phyloP scores from a whole-genome alignment of 129 eudicot genomes.

The Silybum marianum region DNA sequence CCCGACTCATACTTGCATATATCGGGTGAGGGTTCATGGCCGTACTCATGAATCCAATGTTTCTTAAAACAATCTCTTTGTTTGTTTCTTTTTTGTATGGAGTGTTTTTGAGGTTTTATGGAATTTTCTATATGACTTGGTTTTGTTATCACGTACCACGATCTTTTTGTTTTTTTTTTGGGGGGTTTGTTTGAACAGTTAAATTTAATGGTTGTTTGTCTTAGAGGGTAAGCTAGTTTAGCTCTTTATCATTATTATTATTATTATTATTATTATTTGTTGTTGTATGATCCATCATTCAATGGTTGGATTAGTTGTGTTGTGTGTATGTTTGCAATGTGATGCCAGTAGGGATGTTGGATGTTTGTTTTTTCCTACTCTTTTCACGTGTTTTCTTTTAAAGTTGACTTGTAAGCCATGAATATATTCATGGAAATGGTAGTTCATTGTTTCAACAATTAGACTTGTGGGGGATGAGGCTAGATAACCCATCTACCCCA shows the following conservation, averaged over 20 bases:
- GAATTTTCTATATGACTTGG: not conserved
- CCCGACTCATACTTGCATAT: slow-evolving; percentile 75
- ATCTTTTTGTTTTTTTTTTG: slow-evolving; percentile 19
- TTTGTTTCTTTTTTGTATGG: not conserved
- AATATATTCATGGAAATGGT: too few species aligned
- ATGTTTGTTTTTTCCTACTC: too few species aligned
- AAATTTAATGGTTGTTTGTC: not conserved
- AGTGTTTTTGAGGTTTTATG: slow-evolving; percentile 13
- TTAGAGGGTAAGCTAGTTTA: not conserved
- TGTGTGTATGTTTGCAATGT: slow-evolving; percentile 1
- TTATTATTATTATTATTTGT: slow-evolving; percentile 7
- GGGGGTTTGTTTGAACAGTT: slow-evolving; percentile 15
- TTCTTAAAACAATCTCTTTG: slow-evolving; percentile 12
- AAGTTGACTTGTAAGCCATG: too few species aligned
- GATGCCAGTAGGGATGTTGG: not conserved
- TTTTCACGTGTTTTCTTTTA: too few species aligned
- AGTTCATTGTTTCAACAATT: too few species aligned
- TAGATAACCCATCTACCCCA: too few species aligned
- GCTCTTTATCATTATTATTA: not conserved
- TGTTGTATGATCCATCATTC: slow-evolving; percentile 13
- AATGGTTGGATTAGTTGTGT: slow-evolving; percentile 17
- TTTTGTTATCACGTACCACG: slow-evolving; percentile 5
- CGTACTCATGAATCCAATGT: slow-evolving; percentile 59
- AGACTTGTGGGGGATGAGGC: too few species aligned
- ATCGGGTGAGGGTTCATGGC: slow-evolving; percentile 90